These are phyloP conservation scores for Colletotrichum sp. DNA, from an alignment of 2,329 filamentous ascomycete species.

Conservation along the genomic window DNA sequence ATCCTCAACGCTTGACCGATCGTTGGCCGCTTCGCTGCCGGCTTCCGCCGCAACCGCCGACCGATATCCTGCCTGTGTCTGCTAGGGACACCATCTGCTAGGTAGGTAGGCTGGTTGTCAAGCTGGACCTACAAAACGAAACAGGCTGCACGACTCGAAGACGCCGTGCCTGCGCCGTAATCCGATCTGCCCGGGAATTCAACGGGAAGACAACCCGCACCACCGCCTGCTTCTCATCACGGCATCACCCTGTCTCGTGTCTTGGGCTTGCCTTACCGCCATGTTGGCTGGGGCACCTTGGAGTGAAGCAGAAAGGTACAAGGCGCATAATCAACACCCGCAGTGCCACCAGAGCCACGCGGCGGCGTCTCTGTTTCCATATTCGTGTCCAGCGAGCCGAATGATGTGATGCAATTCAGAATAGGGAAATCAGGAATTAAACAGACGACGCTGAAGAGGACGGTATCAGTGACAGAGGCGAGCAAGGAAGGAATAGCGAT, in stretches of 20 bases:
- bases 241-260: background rate
- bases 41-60: background rate
- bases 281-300: background rate
- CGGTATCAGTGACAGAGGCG: background rate
- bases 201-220: background rate
- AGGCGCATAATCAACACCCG: background rate
- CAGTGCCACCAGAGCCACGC: background rate
- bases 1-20: background rate
- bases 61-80: background rate
- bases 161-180: background rate
- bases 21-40: conserved; percentile 2
- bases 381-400: background rate
- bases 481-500: background rate
- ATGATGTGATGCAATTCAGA: background rate
- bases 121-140: background rate
- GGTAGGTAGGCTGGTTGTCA: background rate
- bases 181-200: background rate
- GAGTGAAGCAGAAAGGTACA: background rate
- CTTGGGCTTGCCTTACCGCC: background rate
- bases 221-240: background rate
- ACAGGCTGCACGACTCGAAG: conserved; percentile 9
- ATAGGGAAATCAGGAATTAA: background rate
- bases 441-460: background rate
- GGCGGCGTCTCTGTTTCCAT: background rate
- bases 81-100: background rate